Percentiles rank a stretch among this genome's conserved stretches.
phyloP scores from a whole-genome alignment of 225 moss, liverwort and hornwort genomes.

The Physcomitrium patens region DNA sequence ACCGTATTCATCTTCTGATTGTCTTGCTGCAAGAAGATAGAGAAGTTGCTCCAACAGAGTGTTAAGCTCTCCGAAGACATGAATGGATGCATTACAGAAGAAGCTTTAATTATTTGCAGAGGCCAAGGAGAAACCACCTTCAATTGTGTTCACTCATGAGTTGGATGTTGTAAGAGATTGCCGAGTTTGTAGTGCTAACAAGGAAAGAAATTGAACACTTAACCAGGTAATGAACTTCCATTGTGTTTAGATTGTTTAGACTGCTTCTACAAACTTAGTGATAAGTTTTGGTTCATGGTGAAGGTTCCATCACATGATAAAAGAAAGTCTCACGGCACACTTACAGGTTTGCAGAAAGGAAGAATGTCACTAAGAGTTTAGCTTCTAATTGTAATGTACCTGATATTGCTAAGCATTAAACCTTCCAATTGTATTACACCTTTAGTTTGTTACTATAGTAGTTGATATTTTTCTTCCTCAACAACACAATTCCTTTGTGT shows the following conservation, averaged over 20 bases:
- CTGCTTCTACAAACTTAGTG: neutral
- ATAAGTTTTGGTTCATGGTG: neutral
- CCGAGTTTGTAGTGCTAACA: conserved; percentile 93
- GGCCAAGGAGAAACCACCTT: conserved; percentile 85
- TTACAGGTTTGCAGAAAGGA: neutral
- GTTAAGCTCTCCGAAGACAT: neutral
- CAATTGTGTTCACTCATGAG: conserved; percentile 93
- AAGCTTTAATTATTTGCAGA: conserved; percentile 82
- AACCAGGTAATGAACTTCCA: conserved; percentile 57
- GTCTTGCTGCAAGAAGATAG: neutral
- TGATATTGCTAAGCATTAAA: neutral
- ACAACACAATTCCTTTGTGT: neutral
- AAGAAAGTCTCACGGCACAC: neutral
- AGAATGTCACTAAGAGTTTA: neutral
- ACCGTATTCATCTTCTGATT: neutral
- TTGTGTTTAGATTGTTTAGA: neutral
- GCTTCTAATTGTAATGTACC: neutral
- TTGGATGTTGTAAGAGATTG: conserved; percentile 91
- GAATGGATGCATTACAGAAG: neutral
- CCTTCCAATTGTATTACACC: neutral
- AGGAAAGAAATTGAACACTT: conserved; percentile 92
- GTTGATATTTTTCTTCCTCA: too few relatives aligned
- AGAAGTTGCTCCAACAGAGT: conserved; percentile 10
- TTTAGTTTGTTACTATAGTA: too few relatives aligned
- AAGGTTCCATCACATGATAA: neutral